These are phyloP conservation scores for Coemansia biformis DNA, from an alignment of 192 early-diverging fungal genomes.

Conservation along the genomic window DNA sequence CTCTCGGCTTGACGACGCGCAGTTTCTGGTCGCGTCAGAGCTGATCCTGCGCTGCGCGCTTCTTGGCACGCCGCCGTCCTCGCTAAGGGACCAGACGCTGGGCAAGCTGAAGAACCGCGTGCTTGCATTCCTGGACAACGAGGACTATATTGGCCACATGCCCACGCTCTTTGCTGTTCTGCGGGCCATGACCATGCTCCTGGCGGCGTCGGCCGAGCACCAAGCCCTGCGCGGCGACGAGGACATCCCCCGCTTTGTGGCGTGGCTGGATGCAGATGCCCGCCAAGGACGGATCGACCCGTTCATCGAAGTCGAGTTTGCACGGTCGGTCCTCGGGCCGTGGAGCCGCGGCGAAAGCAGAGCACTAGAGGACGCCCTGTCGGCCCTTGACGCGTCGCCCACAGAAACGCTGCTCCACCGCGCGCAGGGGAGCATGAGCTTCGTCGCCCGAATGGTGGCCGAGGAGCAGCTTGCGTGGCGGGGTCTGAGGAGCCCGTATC, in stretches of 20 bases:
- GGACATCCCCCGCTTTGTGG: slow-evolving; percentile 42
- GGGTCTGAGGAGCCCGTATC: slow-evolving; percentile 19
- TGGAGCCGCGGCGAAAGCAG: slow-evolving; percentile 13
- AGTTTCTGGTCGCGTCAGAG: slow-evolving; percentile 22
- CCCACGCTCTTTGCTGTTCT: slow-evolving; percentile 32
- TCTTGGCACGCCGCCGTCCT: background rate
- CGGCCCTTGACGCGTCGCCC: slow-evolving; percentile 13
- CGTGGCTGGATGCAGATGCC: slow-evolving; percentile 27
- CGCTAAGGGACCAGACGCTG: slow-evolving; percentile 3
- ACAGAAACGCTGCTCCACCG: slow-evolving; percentile 12
- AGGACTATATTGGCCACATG: slow-evolving; percentile 22
- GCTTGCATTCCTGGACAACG: slow-evolving; percentile 23
- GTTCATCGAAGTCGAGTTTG: slow-evolving; percentile 27
- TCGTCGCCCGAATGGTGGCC: slow-evolving; percentile 21
- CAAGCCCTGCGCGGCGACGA: slow-evolving; percentile 8
- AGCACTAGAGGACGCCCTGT: slow-evolving; percentile 4
- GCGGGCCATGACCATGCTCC: slow-evolving; percentile 9
- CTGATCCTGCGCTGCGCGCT: slow-evolving; percentile 13
- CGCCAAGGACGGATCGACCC: slow-evolving; percentile 14
- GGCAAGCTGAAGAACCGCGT: slow-evolving; percentile 16
- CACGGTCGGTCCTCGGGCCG: slow-evolving; percentile 22
- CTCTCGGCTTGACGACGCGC: slow-evolving; percentile 10
- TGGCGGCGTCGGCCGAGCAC: slow-evolving; percentile 3
- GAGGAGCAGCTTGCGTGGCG: slow-evolving; percentile 34
- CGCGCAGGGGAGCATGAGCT: slow-evolving; percentile 17